phyloP scores from a whole-genome alignment of 148 eudicot genomes.

The Rhododendron williamsianum region DNA sequence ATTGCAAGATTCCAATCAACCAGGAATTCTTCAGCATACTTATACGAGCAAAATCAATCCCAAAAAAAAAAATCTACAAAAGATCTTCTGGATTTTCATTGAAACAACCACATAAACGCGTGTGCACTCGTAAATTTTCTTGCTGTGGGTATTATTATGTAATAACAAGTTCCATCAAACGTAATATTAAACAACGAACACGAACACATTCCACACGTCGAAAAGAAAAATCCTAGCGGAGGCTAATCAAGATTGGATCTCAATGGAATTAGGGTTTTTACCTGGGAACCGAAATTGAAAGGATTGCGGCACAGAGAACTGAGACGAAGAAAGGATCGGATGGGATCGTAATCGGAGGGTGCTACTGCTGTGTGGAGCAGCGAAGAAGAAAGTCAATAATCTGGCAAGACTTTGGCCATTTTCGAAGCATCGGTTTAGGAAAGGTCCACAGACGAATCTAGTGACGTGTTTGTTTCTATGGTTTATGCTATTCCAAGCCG shows the following conservation, averaged over 20 bases:
- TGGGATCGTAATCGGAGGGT: neutral
- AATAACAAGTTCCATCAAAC: neutral
- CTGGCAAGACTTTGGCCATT: no score
- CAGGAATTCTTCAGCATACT: neutral
- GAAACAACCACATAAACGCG: neutral
- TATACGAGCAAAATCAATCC: neutral
- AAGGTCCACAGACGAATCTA: neutral
- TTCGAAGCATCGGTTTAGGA: neutral
- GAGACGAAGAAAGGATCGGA: neutral
- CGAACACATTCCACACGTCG: neutral
- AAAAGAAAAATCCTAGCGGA: neutral
- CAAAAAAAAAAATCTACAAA: neutral
- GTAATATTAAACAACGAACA: neutral
- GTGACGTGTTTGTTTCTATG: neutral
- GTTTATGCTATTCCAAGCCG: neutral
- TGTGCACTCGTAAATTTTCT: neutral
- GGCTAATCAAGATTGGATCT: neutral
- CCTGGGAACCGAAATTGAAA: neutral
- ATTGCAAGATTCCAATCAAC: neutral
- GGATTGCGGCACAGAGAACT: neutral
- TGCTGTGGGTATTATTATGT: neutral
- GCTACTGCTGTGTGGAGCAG: neutral
- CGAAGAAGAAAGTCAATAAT: neutral
- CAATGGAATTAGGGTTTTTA: neutral
- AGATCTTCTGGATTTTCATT: neutral